These are phyloP conservation scores for Aspergillus piperis DNA, from an alignment of 2,329 filamentous ascomycete species.

Conservation along the genomic window DNA sequence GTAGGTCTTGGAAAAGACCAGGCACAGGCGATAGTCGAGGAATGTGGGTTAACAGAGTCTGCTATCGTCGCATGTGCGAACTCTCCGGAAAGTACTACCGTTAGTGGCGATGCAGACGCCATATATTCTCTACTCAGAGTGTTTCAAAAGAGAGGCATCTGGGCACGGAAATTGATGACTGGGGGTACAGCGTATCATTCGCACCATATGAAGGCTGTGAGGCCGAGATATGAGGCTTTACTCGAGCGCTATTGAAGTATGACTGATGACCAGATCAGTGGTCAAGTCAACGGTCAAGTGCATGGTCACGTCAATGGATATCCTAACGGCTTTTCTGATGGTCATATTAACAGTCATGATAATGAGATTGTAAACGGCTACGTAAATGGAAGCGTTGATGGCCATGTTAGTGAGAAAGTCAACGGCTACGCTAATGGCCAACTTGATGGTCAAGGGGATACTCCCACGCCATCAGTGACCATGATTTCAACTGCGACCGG, in stretches of 20 bases:
- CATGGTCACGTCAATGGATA: too few species aligned
- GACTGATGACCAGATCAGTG: not conserved
- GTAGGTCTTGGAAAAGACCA: conserved; percentile 36
- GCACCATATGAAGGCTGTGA: not conserved
- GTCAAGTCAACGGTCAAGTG: too few species aligned
- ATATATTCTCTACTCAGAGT: not conserved
- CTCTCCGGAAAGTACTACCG: not conserved
- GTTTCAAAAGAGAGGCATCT: not conserved
- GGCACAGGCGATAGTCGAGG: conserved; percentile 31
- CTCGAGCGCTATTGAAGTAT: not conserved
- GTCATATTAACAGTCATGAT: too few species aligned
- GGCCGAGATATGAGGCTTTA: not conserved
- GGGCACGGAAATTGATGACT: not conserved
- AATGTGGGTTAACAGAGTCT: conserved; percentile 22
- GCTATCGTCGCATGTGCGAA: conserved; percentile 28
- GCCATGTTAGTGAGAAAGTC: too few species aligned
- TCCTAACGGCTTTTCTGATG: too few species aligned
- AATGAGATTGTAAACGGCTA: too few species aligned
- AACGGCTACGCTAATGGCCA: too few species aligned
- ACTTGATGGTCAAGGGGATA: too few species aligned
- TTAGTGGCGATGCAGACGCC: not conserved
- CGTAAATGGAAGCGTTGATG: too few species aligned
- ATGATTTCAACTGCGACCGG: not conserved
- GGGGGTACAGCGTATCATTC: not conserved
- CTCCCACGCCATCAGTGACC: not conserved